Conservation (phyloP, 495 filamentous ascomycete genomes). For the Aspergillus funiculosus region DNA sequence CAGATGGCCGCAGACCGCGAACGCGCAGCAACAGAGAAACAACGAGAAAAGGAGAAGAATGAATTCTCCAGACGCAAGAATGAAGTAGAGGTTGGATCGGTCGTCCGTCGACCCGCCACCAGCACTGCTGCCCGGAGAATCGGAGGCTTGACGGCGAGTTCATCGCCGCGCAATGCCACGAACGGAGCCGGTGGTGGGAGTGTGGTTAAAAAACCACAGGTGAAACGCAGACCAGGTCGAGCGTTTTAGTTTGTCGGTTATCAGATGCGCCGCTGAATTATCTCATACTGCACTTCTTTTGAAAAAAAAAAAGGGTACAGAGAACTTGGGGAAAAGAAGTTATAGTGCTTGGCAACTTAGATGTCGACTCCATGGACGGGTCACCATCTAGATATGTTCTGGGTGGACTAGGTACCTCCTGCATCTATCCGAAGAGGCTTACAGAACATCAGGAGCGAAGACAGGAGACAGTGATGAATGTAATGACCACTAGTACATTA, state of each 20-base stretch:
- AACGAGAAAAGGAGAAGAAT: constrained; percentile 41
- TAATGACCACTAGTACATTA: too few species aligned
- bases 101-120: constrained; percentile 35
- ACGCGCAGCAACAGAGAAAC: constrained; percentile 51
- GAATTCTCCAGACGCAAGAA: constrained; percentile 32
- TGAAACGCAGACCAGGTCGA: constrained; percentile 50
- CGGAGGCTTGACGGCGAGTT: constrained; percentile 40
- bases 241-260: too few species aligned
- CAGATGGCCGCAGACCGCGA: constrained; percentile 87
- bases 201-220: constrained; percentile 56
- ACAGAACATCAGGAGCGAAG: too few species aligned
- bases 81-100: constrained; percentile 39
- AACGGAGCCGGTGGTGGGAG: constrained; percentile 32
- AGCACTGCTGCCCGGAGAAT: constrained; percentile 32
- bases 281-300: not conserved
- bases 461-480: too few species aligned
- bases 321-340: too few species aligned
- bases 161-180: constrained; percentile 46
- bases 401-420: too few species aligned
- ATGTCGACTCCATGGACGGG: too few species aligned
- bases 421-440: too few species aligned
- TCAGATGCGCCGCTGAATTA: too few species aligned
- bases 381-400: too few species aligned
- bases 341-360: too few species aligned
- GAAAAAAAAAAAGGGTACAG: too few species aligned